Base-by-base conservation (phyloP, 371 early-diverging fungal species). In the Massospora cicadina region DNA sequence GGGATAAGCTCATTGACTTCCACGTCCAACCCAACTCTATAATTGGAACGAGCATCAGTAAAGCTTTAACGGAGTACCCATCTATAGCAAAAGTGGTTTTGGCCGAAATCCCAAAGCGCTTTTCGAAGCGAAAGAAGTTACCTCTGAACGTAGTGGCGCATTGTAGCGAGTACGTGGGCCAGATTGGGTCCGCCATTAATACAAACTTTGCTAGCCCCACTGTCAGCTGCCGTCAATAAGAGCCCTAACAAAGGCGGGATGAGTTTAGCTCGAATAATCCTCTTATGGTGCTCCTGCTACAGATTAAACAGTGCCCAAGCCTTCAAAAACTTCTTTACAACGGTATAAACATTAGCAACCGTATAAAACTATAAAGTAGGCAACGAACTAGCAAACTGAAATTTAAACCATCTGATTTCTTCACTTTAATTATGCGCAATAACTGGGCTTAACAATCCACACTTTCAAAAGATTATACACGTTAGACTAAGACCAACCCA, bases 141-240 rank as follows among this genome's bases (percentile, higher is more conserved):
- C 76, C 87, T 74, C 67, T 79, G 79, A 28, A 90, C 75, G 70
- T 94, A 95, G 58, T 83, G 81, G 33, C 95, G 79, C 1, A 86
- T 86, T 2, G 89, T 80, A 1, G 85, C 89, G 63, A 97, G 63
- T 43, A 83, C 79, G 68, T 94, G 91, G 0, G 88, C 81, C 66
- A 91, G 65, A 66, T 91, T 92, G 57, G 76, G 81, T 1, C 84
- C 84, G 17, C 90, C 90, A 60, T 82, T 72, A n/a, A 92, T 24
- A 24, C 71, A 74, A 33, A 89, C 64, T 56, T 77, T 74, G 21
- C 71, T 70, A 25, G 74, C 66, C 21, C 91, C 93, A 0, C 80
- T 79, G 70, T 90, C 92, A 0, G 91, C 83, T 67, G 92, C 70
- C 1, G 94, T 95, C 67, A 95, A 75, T 10, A 97, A 72, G 87